phyloP scores from a whole-genome alignment of 192 early-diverging fungal species.

The Pilaira anomala region DNA sequence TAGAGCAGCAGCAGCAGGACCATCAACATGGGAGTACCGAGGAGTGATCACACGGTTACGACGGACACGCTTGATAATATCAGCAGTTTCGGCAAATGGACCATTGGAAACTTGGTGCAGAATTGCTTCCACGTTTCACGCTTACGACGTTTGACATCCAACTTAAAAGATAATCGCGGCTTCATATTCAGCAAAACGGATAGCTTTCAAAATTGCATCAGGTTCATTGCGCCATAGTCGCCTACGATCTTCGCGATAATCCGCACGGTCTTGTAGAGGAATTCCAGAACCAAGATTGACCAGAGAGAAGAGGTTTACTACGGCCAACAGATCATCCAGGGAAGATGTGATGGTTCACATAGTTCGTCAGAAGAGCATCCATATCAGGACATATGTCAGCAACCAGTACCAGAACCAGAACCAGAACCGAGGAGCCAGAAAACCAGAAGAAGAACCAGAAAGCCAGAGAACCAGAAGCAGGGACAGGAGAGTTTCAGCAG shows the following conservation, averaged over 20 bases:
- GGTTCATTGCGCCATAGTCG: neutral
- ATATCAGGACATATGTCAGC: too few relatives aligned
- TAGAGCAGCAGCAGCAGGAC: neutral
- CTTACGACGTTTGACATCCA: neutral
- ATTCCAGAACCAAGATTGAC: neutral
- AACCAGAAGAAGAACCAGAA: too few relatives aligned
- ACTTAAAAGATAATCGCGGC: neutral
- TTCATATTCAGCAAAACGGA: neutral
- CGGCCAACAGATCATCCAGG: neutral
- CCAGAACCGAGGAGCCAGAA: too few relatives aligned
- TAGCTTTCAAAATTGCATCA: neutral
- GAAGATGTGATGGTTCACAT: neutral
- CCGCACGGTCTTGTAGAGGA: neutral
- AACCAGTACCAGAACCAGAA: too few relatives aligned
- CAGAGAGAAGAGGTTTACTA: neutral
- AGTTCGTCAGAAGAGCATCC: neutral
- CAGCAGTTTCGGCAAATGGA: neutral
- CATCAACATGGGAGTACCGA: neutral
- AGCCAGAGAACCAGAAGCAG: too few relatives aligned
- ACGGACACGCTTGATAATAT: too few relatives aligned
- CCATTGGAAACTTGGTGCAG: too few relatives aligned
- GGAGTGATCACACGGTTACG: too few relatives aligned
- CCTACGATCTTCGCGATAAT: neutral
- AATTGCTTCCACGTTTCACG: too few relatives aligned
- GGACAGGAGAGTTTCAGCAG: too few relatives aligned